Conservation (phyloP, 2,329 filamentous ascomycete genomes). For the Colletotrichum abscissum region DNA sequence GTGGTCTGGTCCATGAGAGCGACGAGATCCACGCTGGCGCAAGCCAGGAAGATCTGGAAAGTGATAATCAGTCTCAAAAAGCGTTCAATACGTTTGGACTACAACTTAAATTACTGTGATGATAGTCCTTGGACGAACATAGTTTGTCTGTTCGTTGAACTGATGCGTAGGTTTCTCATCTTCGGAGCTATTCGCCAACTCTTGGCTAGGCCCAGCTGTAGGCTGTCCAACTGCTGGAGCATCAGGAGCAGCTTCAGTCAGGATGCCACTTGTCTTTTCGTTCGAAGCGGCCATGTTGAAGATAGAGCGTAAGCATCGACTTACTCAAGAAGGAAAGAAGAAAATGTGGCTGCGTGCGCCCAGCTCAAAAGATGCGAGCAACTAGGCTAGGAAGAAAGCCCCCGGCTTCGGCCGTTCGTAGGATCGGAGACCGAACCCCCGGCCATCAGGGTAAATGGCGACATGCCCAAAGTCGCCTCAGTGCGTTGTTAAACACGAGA, state of each 20-base stretch:
- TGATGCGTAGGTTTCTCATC: conserved; percentile 40
- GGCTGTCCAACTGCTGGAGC: background rate
- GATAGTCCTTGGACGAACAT: conserved; percentile 61
- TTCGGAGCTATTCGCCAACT: conserved; percentile 34
- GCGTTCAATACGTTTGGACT: too few species aligned
- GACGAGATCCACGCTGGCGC: conserved; percentile 64
- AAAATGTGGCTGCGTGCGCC: background rate
- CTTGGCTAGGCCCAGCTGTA: conserved; percentile 24
- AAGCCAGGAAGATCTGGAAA: conserved; percentile 65
- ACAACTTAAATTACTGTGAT: conserved; percentile 54
- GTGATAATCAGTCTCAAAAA: background rate
- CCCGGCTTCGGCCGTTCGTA: conserved; percentile 1
- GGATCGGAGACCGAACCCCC: background rate
- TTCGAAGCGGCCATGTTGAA: background rate
- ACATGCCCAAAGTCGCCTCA: background rate
- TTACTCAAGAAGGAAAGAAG: background rate
- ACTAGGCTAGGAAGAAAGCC: background rate
- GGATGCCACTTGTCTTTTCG: background rate
- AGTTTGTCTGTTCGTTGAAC: conserved; percentile 68
- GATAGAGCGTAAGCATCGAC: background rate
- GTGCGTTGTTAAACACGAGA: background rate
- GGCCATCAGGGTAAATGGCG: conserved; percentile 5
- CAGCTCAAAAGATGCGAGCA: background rate
- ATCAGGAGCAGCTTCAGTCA: background rate
- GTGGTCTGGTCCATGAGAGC: conserved; percentile 70